Conservation (phyloP, 1,139 yeast species). For the Candida freyschussii region DNA sequence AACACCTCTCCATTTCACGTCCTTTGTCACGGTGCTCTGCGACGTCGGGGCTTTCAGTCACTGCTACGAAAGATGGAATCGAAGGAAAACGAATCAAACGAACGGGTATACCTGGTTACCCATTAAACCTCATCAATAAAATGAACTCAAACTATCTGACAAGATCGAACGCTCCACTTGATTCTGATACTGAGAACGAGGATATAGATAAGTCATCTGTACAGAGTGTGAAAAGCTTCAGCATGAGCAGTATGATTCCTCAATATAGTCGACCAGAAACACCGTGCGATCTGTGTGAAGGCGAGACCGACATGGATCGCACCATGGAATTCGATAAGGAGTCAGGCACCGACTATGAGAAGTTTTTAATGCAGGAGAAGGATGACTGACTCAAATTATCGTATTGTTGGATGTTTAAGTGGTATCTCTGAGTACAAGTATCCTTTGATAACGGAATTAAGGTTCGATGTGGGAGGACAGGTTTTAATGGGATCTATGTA, state of each 20-base stretch:
- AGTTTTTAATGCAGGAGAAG: conserved; percentile 11
- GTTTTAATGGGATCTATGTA: too few species aligned
- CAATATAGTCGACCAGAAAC: conserved; percentile 17
- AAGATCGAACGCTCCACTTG: conserved; percentile 5
- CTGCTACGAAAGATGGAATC: conserved; percentile 69
- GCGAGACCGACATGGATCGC: conserved; percentile 13
- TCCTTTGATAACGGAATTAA: too few species aligned
- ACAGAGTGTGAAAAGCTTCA: conserved; percentile 13
- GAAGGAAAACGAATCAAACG: conserved; percentile 58
- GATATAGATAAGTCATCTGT: conserved; percentile 12
- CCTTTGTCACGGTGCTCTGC: conserved; percentile 60
- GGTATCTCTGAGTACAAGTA: too few species aligned
- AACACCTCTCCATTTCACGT: conserved; percentile 27
- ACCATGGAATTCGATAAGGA: conserved; percentile 15
- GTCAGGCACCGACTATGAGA: conserved; percentile 14
- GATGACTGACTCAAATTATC: background rate
- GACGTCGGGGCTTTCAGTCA: conserved; percentile 61
- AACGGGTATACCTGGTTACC: conserved; percentile 36
- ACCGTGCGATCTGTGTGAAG: conserved; percentile 8
- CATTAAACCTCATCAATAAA: conserved; percentile 29
- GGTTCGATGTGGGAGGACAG: too few species aligned
- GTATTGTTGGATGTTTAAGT: too few species aligned
- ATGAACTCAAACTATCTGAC: conserved; percentile 26
- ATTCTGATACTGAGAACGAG: conserved; percentile 8
- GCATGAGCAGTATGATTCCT: conserved; percentile 25